Evolutionary conservation across 1,139 yeast genomes (phyloP).

Genomic region (Scheffersomyces insectosa): DNA sequence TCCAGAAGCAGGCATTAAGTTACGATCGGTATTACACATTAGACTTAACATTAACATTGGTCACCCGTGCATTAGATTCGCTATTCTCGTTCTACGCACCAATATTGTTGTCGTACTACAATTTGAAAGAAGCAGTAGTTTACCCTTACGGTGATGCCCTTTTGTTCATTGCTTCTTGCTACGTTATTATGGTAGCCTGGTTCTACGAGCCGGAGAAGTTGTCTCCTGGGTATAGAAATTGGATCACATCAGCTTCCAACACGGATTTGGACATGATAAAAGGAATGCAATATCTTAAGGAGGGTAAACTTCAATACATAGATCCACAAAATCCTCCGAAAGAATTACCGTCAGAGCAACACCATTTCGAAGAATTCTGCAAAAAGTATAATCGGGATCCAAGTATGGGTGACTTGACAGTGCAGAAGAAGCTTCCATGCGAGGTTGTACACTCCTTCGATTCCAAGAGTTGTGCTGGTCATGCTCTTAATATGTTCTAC

Average conservation of each 20-base stretch:
- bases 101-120: constrained; percentile 1
- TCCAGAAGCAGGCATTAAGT: constrained; percentile 16
- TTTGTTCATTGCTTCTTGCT: constrained; percentile 21
- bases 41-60: constrained; percentile 24
- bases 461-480: constrained; percentile 34
- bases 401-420: constrained; percentile 21
- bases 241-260: constrained; percentile 44
- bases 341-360: constrained; percentile 13
- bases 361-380: constrained; percentile 25
- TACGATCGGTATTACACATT: constrained; percentile 21
- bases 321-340: constrained; percentile 16
- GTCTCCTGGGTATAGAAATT: constrained; percentile 35
- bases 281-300: constrained; percentile 27
- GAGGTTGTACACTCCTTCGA: constrained; percentile 33
- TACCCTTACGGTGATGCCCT: constrained; percentile 13
- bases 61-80: constrained; percentile 24
- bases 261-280: constrained; percentile 36
- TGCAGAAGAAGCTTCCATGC: constrained; percentile 36
- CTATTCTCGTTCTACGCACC: constrained; percentile 13
- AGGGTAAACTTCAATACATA: constrained; percentile 23
- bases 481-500: constrained; percentile 35
- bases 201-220: constrained; percentile 35
- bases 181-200: constrained; percentile 41
- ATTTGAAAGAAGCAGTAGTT: constrained; percentile 10
- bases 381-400: constrained; percentile 24